Evolutionary conservation across 139 green algal species (phyloP).

Genomic region (Dunaliella primolecta): DNA sequence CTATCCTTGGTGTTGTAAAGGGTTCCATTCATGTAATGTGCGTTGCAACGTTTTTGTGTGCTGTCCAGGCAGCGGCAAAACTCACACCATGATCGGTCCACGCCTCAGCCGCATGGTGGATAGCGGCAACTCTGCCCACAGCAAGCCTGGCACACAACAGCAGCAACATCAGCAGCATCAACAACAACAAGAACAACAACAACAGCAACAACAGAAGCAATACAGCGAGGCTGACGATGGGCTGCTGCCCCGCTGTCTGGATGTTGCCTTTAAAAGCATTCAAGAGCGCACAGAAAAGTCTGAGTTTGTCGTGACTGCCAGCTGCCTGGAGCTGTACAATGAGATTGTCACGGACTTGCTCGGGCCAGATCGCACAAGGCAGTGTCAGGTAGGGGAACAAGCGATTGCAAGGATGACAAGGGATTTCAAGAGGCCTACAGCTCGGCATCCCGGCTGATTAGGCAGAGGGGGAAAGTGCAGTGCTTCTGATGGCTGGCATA

Average conservation of each 20-base stretch:
- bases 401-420: neutral
- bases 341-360: conserved; percentile 67
- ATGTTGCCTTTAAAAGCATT: conserved; percentile 21
- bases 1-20: too few relatives aligned
- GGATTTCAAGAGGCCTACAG: too few relatives aligned
- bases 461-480: neutral
- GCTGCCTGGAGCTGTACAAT: conserved; percentile 69
- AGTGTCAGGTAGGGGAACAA: conserved; percentile 35
- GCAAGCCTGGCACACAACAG: neutral
- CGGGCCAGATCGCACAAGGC: conserved; percentile 29
- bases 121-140: neutral
- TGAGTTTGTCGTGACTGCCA: conserved; percentile 26
- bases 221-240: conserved; percentile 47
- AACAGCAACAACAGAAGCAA: too few relatives aligned
- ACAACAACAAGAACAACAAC: neutral
- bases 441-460: too few relatives aligned
- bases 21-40: too few relatives aligned
- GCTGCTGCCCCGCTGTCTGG: conserved; percentile 50
- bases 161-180: too few relatives aligned
- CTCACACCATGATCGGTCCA: conserved; percentile 75
- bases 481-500: neutral
- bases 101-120: conserved; percentile 31
- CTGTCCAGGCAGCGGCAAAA: conserved; percentile 68
- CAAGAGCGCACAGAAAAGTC: conserved; percentile 6
- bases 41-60: too few relatives aligned